Evolutionary conservation across 768 basidiomycete species (phyloP), one percentile per base, ranked within the genome.

Genomic region (Leccinum subtestaceum): DNA sequence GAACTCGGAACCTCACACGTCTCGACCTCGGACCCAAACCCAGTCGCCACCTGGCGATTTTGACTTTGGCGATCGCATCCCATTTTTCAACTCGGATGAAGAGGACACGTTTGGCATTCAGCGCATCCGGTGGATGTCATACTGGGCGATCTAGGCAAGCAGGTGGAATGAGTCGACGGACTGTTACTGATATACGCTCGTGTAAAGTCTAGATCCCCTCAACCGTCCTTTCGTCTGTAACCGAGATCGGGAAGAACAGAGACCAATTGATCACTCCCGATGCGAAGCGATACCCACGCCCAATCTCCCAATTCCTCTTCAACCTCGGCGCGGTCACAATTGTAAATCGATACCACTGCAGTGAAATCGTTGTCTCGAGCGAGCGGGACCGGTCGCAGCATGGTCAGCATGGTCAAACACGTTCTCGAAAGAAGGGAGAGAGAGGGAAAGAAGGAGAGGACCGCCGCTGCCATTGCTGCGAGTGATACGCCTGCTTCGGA

Each of bases 341-440:
- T 55, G 2, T 65, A 64, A 60, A 70, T 38, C 56, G 83, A 88
- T 58, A 82, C 84, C 13, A 89, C 91, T 34, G 88, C 92, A 4
- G 89, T 91, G 63, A 91, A 89, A 67, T 71, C 95, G 0, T 66
- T 96, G 1, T 80, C 87, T 0, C 93, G 94, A 65, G 95, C 94
- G 0, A 87, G 86, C 58, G 89, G 89, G 70, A 85, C 98, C 54
- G 93, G 96, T 6, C 74, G 89, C 59, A 88, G 77, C 58, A 75
- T 97, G 73, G 89, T 98, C 67, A 93, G 77, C 62, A 85, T 85
- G 59, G 96, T 27, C 95, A 5, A 92, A 87, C 65, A 83, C 86
- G 3, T 85, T 95, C 55, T 97, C 90, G 93, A 89, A 84, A 64
- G 83, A 88, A 59, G 87, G 93, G 7, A 92, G 84, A 69, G 91